Conservation (phyloP, 805 yeast species). For the Suhomyces sp. region DNA sequence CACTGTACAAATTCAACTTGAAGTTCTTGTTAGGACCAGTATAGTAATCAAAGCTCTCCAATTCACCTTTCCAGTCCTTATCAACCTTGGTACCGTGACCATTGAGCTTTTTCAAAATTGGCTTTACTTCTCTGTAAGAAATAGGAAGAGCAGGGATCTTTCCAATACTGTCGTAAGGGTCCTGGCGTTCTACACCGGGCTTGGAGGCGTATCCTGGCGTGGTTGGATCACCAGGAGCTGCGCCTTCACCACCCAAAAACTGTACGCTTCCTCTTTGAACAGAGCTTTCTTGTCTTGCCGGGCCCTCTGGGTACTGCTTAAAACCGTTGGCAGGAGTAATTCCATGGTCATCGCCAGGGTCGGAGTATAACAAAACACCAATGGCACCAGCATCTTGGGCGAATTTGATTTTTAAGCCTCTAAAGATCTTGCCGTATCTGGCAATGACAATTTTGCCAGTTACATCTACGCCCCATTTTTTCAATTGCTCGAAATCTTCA, state of each 20-base stretch:
- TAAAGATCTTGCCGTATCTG: slow-evolving; percentile 48
- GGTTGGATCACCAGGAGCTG: slow-evolving; percentile 73
- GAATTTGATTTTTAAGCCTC: slow-evolving; percentile 57
- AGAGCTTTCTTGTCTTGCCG: slow-evolving; percentile 59
- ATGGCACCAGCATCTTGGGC: slow-evolving; percentile 62
- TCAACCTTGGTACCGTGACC: slow-evolving; percentile 32
- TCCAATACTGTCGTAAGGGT: slow-evolving; percentile 34
- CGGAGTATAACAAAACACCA: slow-evolving; percentile 57
- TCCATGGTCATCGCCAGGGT: slow-evolving; percentile 59
- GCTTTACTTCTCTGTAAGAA: slow-evolving; percentile 42
- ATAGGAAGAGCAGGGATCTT: slow-evolving; percentile 43
- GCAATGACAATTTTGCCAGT: slow-evolving; percentile 58
- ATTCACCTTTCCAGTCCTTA: slow-evolving; percentile 36
- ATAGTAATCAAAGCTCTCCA: slow-evolving; percentile 37
- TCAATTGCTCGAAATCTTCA: slow-evolving; percentile 50
- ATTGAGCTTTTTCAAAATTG: slow-evolving; percentile 39
- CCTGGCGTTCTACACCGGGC: slow-evolving; percentile 33
- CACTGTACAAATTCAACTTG: slow-evolving; percentile 39
- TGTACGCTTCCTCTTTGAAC: slow-evolving; percentile 63
- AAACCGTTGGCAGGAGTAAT: slow-evolving; percentile 55
- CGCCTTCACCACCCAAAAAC: slow-evolving; percentile 47
- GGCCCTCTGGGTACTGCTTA: slow-evolving; percentile 59
- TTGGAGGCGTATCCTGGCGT: slow-evolving; percentile 70
- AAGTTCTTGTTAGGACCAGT: slow-evolving; percentile 38
- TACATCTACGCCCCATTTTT: slow-evolving; percentile 39